Evolutionary conservation across 495 filamentous ascomycete species (phyloP).

Genomic region (Neurospora tetraspora): DNA sequence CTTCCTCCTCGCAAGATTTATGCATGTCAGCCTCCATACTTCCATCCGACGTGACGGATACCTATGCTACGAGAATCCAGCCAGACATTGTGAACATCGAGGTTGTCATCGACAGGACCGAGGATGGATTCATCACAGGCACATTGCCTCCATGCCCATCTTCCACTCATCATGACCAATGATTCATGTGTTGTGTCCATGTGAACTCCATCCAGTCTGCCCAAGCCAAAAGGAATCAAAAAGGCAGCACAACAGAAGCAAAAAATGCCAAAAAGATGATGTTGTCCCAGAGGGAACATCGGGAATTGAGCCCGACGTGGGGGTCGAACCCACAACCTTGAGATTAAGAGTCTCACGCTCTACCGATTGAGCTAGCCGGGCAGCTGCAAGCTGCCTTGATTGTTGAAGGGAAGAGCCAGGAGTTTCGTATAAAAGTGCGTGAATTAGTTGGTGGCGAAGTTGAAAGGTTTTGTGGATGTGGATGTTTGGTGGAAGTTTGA

Average conservation of each 20-base stretch:
- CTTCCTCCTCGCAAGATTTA: slow-evolving; percentile 18
- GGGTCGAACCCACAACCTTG: slow-evolving; percentile 30
- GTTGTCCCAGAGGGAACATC: not conserved
- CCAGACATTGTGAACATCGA: not conserved
- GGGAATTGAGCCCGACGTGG: not conserved
- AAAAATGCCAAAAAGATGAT: not conserved
- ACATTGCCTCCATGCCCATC: not conserved
- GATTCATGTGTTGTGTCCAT: not conserved
- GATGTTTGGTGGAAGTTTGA: not conserved
- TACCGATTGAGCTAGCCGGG: slow-evolving; percentile 60
- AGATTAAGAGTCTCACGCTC: slow-evolving; percentile 70
- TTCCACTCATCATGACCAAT: not conserved
- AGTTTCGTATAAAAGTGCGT: not conserved
- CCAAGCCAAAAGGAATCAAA: not conserved
- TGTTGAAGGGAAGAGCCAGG: not conserved
- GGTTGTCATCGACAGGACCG: not conserved
- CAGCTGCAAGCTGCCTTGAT: not conserved
- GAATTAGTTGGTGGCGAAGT: not conserved
- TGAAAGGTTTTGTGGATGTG: not conserved
- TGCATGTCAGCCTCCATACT: not conserved
- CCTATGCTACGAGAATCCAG: not conserved
- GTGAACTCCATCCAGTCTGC: not conserved
- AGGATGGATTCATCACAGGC: not conserved
- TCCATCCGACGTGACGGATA: not conserved
- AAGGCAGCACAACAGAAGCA: not conserved